Base-by-base conservation (phyloP, 768 basidiomycete species). In the Termitomyces sp. region DNA sequence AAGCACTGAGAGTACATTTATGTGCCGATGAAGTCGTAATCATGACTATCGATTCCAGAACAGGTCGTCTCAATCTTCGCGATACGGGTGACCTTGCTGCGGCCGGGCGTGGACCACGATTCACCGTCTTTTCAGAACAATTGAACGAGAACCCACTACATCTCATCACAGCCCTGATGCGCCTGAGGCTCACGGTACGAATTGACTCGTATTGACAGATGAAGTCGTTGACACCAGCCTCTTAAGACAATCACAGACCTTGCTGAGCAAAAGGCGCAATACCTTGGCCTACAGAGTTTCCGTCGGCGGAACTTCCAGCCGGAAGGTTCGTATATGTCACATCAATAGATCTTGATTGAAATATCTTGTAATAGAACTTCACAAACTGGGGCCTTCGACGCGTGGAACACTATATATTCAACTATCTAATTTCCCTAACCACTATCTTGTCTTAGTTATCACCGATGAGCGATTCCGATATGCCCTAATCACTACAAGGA, bases 371-470 rank as follows among this genome's bases (percentile, higher is more conserved):
- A 24, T 63, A 92, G 94, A 96, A 70, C 60, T 87, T 46, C 71
- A 73, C 20, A 93, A 93, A 68, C 80, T 94, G 54, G 93, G 94
- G 0, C 75, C 83, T 1, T 72, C 81, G 15, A 79, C 82, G 22
- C 84, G 85, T 50, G 84, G 83, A 42, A 83, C 74, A 48, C 78
- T 95, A 28, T 94, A 87, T 72, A 89, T 95, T 63, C 88, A 91
- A 66, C 81, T 96, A 8, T 70, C 86, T 45, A 89, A 84, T 60
- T 93, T 92, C 68, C 87, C 90, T 1, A 82, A 77, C 49, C 90
- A 96, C 70, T 94, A 93, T 70, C 85, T 97, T 44, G 91, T 93
- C 12, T 81, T 96, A 28, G 88, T 94, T 45, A 84, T 94, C 63
- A 86, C 87, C 0, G 89, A 93, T 61, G 81, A 87, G 50, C 84